Percentiles rank a stretch among this genome's conserved stretches.
These are phyloP conservation scores for Letharia columbiana DNA, from an alignment of 495 filamentous ascomycete species.

Conservation along the genomic window DNA sequence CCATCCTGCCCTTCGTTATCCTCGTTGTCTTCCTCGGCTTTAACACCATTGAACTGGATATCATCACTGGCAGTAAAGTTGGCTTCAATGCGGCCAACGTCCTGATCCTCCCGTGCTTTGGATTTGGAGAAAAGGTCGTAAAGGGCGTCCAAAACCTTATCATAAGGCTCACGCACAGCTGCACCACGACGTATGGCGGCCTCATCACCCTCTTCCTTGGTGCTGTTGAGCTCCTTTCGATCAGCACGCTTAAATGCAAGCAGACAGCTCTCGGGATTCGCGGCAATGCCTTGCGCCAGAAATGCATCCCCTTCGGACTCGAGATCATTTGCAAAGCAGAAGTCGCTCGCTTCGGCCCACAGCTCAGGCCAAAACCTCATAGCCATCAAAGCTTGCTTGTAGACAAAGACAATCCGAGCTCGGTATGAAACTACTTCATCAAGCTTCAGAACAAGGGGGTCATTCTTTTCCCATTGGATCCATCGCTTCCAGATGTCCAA, in stretches of 20 bases:
- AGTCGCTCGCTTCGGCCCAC: conserved; percentile 92
- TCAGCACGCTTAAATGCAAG: conserved; percentile 85
- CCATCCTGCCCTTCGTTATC: conserved; percentile 51
- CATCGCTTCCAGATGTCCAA: conserved; percentile 88
- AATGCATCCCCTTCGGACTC: conserved; percentile 66
- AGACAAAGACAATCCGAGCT: conserved; percentile 73
- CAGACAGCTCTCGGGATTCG: conserved; percentile 88
- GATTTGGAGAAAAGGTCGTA: conserved; percentile 70
- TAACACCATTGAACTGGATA: conserved; percentile 35
- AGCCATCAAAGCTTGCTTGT: conserved; percentile 91
- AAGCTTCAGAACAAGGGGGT: conserved; percentile 70
- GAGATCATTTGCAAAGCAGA: conserved; percentile 73
- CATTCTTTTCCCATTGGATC: conserved; percentile 89
- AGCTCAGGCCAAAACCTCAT: conserved; percentile 88
- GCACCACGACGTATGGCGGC: conserved; percentile 56
- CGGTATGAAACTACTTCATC: conserved; percentile 68
- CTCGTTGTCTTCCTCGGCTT: conserved; percentile 54
- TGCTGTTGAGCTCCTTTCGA: conserved; percentile 63
- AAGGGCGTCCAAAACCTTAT: conserved; percentile 71
- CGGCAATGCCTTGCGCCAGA: conserved; percentile 68
- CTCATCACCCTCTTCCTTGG: conserved; percentile 59
- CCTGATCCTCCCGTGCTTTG: conserved; percentile 61
- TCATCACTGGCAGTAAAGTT: conserved; percentile 33
- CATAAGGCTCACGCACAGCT: conserved; percentile 70
- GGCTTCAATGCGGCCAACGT: conserved; percentile 65